Evolutionary conservation across 2,329 filamentous ascomycete species (phyloP), one percentile per base, ranked within the genome.

Genomic region (Orbilia brochopaga): DNA sequence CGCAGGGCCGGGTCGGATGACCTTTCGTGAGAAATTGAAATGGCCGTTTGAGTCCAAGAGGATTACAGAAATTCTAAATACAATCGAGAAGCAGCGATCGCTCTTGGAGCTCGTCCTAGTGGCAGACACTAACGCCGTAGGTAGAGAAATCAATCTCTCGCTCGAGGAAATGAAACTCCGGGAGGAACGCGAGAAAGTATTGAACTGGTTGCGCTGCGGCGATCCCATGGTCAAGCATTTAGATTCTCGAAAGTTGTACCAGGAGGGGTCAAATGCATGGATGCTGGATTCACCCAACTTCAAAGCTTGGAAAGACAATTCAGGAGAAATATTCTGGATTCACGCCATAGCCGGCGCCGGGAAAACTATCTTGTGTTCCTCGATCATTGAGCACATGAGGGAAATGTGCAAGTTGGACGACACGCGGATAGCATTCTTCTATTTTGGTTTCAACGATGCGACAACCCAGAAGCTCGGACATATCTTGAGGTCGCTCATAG

Each of bases 401-500:
- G 65, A 69, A 66, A 11, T 42, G 24, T 46, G 19, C 11, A 62
- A 75, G 58, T 24, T 10, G 11, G 56, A 59, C 52, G 24, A 50
- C 17, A 37, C 50, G 13, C 30, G 57, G 3, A 40, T 59, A 17
- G 60, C 58, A 30, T 75, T 52, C 17, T 60, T 57, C 24, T 73
- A 74, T 8, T 35, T 76, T 3, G 75, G 75, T 27, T 78, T 75
- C 53, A 75, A 77, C 48, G 44, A 75, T 48, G 75, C 75, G 2
- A 75, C 73, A 10, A 77, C 76, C 10, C 77, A 78, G 54, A 72
- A 74, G n/a, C 62, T 76, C 0, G 52, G 73, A 37, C 77, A 77
- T 51, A 70, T 78, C n/a, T 74, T 78, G 56, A 76, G 76, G 46
- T 78, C 76, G 42, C 65, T 78, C 17, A 64, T 78, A 13, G 75